Evolutionary conservation across 1,284 basidiomycete species (phyloP).

Genomic region (Ceratobasidium sp.): DNA sequence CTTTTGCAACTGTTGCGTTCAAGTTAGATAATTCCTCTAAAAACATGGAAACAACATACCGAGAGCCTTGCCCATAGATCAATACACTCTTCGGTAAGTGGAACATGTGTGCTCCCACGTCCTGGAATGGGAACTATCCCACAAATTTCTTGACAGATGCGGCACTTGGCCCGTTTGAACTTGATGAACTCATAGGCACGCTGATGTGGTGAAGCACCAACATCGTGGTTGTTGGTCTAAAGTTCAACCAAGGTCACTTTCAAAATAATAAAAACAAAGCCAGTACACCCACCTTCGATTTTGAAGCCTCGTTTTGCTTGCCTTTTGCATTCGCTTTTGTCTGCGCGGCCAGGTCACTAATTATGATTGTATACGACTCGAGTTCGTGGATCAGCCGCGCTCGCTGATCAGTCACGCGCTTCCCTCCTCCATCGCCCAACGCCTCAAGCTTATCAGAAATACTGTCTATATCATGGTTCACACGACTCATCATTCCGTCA

Average conservation of each 20-base stretch:
- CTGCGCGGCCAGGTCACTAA: neutral
- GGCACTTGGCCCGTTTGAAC: neutral
- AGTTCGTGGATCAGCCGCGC: neutral
- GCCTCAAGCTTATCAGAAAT: neutral
- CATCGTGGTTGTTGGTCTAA: neutral
- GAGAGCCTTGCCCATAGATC: conserved; percentile 3
- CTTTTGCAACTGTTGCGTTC: neutral
- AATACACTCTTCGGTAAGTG: neutral
- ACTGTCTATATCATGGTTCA: neutral
- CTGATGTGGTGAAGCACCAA: neutral
- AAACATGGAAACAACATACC: too few relatives aligned
- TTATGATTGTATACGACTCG: neutral
- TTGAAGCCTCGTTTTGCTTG: neutral
- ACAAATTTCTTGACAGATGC: neutral
- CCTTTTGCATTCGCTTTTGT: neutral
- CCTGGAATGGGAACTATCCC: neutral
- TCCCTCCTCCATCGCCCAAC: neutral
- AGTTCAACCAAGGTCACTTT: too few relatives aligned
- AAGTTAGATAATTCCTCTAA: too few relatives aligned
- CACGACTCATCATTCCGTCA: neutral
- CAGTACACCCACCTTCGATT: neutral
- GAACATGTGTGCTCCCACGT: neutral
- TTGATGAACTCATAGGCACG: neutral
- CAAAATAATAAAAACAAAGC: neutral
- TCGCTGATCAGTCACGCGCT: neutral